Evolutionary conservation across 1,284 basidiomycete genomes (phyloP).

Genomic region (Ustilago esculenta): DNA sequence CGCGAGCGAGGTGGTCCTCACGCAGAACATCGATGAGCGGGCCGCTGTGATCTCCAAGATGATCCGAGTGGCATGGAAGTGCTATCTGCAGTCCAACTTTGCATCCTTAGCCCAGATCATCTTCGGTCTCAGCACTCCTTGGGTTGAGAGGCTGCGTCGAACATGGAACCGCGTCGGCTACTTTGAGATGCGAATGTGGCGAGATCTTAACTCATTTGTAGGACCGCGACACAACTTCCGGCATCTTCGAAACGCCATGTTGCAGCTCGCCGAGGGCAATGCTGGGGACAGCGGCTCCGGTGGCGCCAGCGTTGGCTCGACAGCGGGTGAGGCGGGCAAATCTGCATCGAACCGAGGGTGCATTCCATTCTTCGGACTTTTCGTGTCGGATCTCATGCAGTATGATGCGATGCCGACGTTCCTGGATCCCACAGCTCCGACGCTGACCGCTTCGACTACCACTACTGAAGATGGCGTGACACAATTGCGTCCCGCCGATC

Average conservation of each 20-base stretch:
- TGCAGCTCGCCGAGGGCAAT: conserved; percentile 38
- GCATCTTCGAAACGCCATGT: conserved; percentile 69
- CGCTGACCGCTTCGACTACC: conserved; percentile 14
- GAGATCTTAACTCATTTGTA: conserved; percentile 78
- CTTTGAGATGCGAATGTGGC: conserved; percentile 80
- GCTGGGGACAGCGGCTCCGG: conserved; percentile 9
- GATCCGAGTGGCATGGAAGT: conserved; percentile 89
- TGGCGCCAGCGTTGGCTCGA: not conserved
- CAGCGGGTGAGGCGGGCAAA: not conserved
- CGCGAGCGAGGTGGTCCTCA: conserved; percentile 75
- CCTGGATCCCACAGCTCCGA: conserved; percentile 56
- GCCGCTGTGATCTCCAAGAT: conserved; percentile 79
- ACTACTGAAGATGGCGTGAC: conserved; percentile 12
- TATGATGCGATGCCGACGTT: conserved; percentile 57
- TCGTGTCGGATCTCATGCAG: conserved; percentile 58
- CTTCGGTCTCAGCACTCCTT: conserved; percentile 78
- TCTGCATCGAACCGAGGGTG: conserved; percentile 17
- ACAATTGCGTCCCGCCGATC: conserved; percentile 23
- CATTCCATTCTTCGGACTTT: conserved; percentile 63
- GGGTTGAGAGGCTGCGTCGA: conserved; percentile 77
- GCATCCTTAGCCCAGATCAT: conserved; percentile 83
- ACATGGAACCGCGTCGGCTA: conserved; percentile 76
- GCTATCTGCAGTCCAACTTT: conserved; percentile 82
- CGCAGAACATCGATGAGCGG: conserved; percentile 71
- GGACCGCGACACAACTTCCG: conserved; percentile 78